Conservation (phyloP, 2,329 filamentous ascomycete species). For the Acrodontium crateriforme region DNA sequence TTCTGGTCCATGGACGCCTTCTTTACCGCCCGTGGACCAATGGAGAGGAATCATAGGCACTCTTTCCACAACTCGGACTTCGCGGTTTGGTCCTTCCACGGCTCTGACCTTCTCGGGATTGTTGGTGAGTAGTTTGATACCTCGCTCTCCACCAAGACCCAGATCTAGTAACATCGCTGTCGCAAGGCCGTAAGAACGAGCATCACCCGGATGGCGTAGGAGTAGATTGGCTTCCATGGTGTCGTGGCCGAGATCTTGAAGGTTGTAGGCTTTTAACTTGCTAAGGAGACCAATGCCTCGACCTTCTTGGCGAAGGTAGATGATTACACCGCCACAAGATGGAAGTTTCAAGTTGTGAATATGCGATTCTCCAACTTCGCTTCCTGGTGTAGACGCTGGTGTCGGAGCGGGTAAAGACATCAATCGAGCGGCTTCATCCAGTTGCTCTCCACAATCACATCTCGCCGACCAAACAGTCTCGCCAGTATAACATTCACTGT, state of each 20-base stretch:
- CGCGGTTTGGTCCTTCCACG: constrained; percentile 78
- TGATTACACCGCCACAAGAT: constrained; percentile 68
- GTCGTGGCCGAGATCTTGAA: constrained; percentile 93
- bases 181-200: constrained; percentile 86
- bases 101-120: constrained; percentile 95
- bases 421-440: constrained; percentile 86
- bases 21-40: constrained; percentile 66
- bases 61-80: constrained; percentile 75
- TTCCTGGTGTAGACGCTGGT: constrained; percentile 15
- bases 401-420: constrained; percentile 45
- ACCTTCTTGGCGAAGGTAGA: constrained; percentile 91
- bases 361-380: constrained; percentile 6
- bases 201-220: constrained; percentile 83
- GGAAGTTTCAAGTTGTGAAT: constrained; percentile 21
- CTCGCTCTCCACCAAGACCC: constrained; percentile 52
- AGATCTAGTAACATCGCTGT: constrained; percentile 88
- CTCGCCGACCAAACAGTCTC: constrained; percentile 97
- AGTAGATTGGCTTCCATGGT: constrained; percentile 93
- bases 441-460: constrained; percentile 94
- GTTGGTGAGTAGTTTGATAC: constrained; percentile 79
- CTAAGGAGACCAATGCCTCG: constrained; percentile 88
- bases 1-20: constrained; percentile 74
- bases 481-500: constrained; percentile 96
- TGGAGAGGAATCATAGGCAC: constrained; percentile 92
- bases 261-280: constrained; percentile 95